Percentiles rank a stretch among this genome's conserved stretches.
These are phyloP conservation scores for Hymenoscyphus infarciens DNA, from an alignment of 2,329 filamentous ascomycete species.

Conservation along the genomic window DNA sequence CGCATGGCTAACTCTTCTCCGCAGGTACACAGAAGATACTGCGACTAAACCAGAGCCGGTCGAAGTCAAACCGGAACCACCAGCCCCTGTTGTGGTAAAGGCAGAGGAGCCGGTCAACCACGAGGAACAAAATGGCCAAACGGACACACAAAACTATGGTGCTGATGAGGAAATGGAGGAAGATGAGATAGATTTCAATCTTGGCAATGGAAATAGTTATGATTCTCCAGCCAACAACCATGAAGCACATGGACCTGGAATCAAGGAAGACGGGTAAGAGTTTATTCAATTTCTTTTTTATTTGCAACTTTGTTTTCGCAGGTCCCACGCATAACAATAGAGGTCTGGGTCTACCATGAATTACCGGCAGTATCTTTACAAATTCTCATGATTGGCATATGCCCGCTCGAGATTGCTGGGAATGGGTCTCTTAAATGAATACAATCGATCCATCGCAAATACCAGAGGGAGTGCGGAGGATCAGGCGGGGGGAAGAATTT, in stretches of 20 bases:
- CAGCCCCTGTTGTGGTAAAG: conserved; percentile 30
- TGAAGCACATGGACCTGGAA: conserved; percentile 56
- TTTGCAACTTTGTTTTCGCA: neutral
- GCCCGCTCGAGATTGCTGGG: neutral
- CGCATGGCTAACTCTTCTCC: conserved; percentile 15
- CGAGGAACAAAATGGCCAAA: conserved; percentile 40
- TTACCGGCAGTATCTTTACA: neutral
- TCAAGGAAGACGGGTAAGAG: conserved; percentile 92
- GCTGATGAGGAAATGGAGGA: conserved; percentile 47
- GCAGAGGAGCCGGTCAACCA: conserved; percentile 22
- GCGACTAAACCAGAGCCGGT: conserved; percentile 41
- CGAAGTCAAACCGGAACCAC: conserved; percentile 30
- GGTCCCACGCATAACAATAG: neutral
- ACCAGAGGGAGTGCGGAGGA: neutral
- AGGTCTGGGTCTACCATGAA: neutral
- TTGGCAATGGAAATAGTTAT: conserved; percentile 41
- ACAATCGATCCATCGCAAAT: neutral
- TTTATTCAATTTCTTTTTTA: conserved; percentile 26
- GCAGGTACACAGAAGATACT: conserved; percentile 66
- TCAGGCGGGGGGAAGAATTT: neutral
- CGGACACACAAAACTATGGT: conserved; percentile 41
- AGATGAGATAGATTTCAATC: conserved; percentile 57
- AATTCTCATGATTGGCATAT: neutral
- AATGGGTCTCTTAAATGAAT: neutral
- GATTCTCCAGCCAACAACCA: conserved; percentile 29